These are phyloP conservation scores for Fusarium sp. DNA, from an alignment of 2,329 filamentous ascomycete genomes.

Conservation along the genomic window DNA sequence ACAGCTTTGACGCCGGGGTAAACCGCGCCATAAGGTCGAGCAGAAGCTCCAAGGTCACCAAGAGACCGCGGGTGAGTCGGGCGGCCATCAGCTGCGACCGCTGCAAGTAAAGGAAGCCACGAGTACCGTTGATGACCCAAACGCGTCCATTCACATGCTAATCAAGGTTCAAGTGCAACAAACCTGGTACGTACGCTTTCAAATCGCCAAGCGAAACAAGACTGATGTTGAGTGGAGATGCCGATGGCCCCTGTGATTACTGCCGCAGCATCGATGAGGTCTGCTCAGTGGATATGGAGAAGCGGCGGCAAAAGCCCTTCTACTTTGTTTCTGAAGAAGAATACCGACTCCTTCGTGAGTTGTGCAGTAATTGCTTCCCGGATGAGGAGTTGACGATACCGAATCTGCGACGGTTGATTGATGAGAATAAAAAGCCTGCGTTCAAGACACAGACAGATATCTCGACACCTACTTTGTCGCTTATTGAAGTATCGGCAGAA, in stretches of 20 bases:
- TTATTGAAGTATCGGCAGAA: neutral
- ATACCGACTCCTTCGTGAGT: fast-evolving
- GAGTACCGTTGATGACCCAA: neutral
- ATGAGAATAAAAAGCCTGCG: fast-evolving
- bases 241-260: neutral
- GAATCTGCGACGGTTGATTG: neutral
- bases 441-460: neutral
- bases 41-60: neutral
- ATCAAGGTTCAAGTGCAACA: neutral
- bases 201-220: neutral
- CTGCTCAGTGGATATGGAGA: neutral
- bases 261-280: constrained; percentile 1
- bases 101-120: neutral
- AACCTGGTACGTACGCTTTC: neutral
- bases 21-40: too few species aligned
- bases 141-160: neutral
- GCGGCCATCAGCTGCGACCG: neutral
- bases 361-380: neutral
- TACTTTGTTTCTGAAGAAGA: neutral
- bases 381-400: neutral
- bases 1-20: too few species aligned
- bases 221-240: neutral
- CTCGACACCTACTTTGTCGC: fast-evolving
- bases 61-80: neutral
- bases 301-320: neutral